phyloP scores from a whole-genome alignment of 345 rosid species.

The Pistacia integerrima region DNA sequence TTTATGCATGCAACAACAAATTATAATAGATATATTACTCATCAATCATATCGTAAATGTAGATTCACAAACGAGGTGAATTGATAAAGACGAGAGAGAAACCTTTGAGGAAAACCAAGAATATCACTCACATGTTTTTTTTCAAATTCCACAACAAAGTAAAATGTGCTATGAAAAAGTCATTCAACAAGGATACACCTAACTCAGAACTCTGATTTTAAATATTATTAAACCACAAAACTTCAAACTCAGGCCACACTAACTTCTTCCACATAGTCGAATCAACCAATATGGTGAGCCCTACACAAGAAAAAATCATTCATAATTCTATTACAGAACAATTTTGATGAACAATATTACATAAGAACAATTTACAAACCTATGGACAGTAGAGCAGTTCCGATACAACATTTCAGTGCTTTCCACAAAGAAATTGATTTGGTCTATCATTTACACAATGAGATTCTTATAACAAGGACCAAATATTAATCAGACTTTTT shows the following conservation, averaged over 20 bases:
- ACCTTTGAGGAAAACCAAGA: background rate
- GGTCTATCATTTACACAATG: conserved; percentile 53
- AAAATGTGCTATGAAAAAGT: conserved; percentile 10
- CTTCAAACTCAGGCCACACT: conserved; percentile 95
- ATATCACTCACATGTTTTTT: background rate
- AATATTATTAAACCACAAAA: conserved; percentile 95
- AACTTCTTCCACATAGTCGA: conserved; percentile 88
- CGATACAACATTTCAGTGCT: conserved; percentile 63
- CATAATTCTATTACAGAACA: conserved; percentile 24
- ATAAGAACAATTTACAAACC: conserved; percentile 48
- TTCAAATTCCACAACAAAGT: background rate
- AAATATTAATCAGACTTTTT: conserved; percentile 13
- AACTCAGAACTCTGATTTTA: conserved; percentile 92
- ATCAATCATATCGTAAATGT: no score
- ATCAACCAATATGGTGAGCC: conserved; percentile 74
- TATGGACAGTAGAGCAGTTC: conserved; percentile 54
- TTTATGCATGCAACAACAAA: background rate
- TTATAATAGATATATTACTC: background rate
- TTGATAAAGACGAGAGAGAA: background rate
- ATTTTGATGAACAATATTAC: conserved; percentile 1
- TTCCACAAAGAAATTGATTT: conserved; percentile 66
- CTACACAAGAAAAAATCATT: conserved; percentile 49
- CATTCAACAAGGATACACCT: conserved; percentile 84
- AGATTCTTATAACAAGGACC: conserved; percentile 33
- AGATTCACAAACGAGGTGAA: background rate